phyloP scores from a whole-genome alignment of 768 basidiomycete genomes.

The Clitopilus hobsonii region DNA sequence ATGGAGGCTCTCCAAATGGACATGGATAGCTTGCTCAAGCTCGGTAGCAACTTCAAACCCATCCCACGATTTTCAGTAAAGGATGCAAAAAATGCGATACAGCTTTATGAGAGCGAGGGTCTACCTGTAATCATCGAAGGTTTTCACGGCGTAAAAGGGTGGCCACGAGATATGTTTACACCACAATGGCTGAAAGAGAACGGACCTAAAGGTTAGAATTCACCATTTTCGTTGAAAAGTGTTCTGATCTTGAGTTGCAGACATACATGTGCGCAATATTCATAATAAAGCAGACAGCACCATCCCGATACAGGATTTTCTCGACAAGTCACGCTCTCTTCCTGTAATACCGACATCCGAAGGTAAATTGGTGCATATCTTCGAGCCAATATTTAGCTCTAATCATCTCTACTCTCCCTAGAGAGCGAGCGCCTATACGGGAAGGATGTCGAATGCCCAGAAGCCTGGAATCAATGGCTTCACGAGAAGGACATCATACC shows the following conservation, averaged over 20 bases:
- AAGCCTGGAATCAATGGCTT: constrained; percentile 62
- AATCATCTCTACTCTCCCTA: too few species aligned
- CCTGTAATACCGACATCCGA: constrained; percentile 28
- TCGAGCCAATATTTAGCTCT: too few species aligned
- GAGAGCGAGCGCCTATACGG: constrained; percentile 66
- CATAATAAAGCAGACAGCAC: constrained; percentile 48
- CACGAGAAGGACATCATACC: constrained; percentile 44
- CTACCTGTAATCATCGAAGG: constrained; percentile 61
- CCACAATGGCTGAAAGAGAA: constrained; percentile 47
- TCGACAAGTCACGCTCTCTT: constrained; percentile 35
- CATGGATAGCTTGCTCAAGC: neutral
- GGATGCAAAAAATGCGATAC: neutral
- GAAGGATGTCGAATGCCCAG: constrained; percentile 72
- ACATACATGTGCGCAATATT: constrained; percentile 60
- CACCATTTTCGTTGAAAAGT: neutral
- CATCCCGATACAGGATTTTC: constrained; percentile 49
- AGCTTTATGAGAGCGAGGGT: constrained; percentile 43
- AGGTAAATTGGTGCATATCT: too few species aligned
- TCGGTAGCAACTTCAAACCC: neutral
- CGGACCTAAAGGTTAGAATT: constrained; percentile 19
- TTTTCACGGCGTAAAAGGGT: constrained; percentile 48
- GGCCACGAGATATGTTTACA: constrained; percentile 53
- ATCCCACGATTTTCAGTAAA: neutral
- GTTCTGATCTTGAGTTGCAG: constrained; percentile 26
- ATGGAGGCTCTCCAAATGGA: neutral